These are phyloP conservation scores for Fomes fomentarius DNA, from an alignment of 1,284 basidiomycete genomes.

Conservation along the genomic window DNA sequence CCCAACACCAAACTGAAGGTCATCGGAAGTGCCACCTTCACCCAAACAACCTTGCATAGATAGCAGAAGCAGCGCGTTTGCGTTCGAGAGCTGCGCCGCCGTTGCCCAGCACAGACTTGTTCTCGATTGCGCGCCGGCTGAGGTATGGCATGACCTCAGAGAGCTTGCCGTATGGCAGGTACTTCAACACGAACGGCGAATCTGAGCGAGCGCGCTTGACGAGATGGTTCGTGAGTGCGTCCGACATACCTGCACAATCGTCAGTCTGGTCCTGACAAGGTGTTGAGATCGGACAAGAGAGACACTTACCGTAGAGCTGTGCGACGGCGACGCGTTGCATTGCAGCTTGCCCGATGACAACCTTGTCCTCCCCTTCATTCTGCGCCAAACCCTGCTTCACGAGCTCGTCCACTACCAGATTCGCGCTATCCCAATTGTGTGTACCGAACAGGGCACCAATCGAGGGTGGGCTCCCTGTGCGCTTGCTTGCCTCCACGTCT, in stretches of 20 bases:
- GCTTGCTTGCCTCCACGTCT: conserved; percentile 36
- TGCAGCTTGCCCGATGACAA: conserved; percentile 51
- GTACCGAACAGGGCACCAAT: conserved; percentile 85
- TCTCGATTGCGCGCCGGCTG: conserved; percentile 69
- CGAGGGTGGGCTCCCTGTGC: conserved; percentile 35
- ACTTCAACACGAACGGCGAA: conserved; percentile 80
- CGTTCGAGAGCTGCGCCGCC: conserved; percentile 57
- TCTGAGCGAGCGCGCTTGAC: conserved; percentile 56
- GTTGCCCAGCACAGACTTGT: conserved; percentile 63
- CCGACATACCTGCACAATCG: conserved; percentile 70
- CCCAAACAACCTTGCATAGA: conserved; percentile 40
- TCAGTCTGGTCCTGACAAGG: too few species aligned
- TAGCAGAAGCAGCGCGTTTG: conserved; percentile 40
- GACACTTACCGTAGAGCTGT: conserved; percentile 78
- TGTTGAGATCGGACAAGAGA: background rate
- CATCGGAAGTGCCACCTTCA: background rate
- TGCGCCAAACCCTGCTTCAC: conserved; percentile 59
- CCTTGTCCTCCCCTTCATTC: conserved; percentile 28
- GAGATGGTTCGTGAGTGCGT: conserved; percentile 77
- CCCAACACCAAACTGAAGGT: background rate
- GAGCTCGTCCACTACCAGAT: conserved; percentile 67
- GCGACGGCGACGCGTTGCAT: conserved; percentile 77
- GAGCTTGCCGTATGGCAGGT: conserved; percentile 82
- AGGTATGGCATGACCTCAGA: conserved; percentile 74
- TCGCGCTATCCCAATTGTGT: conserved; percentile 77